Base-by-base conservation (phyloP, 1,139 yeast species). In the Spathaspora sp. region DNA sequence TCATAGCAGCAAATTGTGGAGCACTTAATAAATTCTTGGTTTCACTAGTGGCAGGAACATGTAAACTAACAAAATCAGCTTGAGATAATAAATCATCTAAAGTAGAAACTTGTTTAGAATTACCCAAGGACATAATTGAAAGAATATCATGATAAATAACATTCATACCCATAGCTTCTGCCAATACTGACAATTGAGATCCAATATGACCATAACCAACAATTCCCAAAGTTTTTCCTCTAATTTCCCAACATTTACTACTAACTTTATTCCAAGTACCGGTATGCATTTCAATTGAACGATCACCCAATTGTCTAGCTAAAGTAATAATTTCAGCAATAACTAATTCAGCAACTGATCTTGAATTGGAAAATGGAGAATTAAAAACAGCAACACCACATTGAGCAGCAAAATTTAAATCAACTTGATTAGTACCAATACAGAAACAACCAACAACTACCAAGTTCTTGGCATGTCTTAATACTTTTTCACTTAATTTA, bases 141-240 rank as follows among this genome's bases (percentile, higher is more conserved):
- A 81, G 68, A 40, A 89, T 86, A 68, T 93, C 99, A 67, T 90
- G 90, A 74, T 93, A 93, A 53, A 93, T 76, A 48, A 93, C 98
- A 58, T 87, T 88, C 97, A 93, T 87, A 73, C 99, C 99, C 85
- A 93, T 85, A 41, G 97, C 83, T 77, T 93, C 99, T 42, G 99
- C 98, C 57, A 93, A 77, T 18, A 93, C 99, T 7, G 97, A 88
- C 65, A 93, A 83, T 73, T 93, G 99, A 40, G 98, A 77, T 60
- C 99, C 99, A 71, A 93, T 95, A 68, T 93, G 99, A 58, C 99
- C 99, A 63, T 95, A 93, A 55, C 99, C 99, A 31, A 93, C 79
- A 61, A 93, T 93, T 54, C 99, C 99, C 58, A 93, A 79, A 45
- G 99, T 93, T 73, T 93, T 93, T 58, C 99, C 99, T 74, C 99